Conservation (phyloP, 768 basidiomycete genomes). For the Cyclocybe aegerita region DNA sequence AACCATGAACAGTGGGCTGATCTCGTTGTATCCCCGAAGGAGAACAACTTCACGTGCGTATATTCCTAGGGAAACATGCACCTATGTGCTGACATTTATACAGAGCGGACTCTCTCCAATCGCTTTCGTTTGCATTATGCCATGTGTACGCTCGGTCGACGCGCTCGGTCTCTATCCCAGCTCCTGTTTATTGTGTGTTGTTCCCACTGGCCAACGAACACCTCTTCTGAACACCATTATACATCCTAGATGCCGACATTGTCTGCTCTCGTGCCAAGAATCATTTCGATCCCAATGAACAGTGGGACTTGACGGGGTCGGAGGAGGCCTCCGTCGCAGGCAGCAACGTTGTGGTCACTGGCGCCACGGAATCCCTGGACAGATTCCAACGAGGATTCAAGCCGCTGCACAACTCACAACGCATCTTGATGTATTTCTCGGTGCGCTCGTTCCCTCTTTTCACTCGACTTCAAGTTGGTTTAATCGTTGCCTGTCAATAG, state of each 20-base stretch:
- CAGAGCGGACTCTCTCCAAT: conserved; percentile 69
- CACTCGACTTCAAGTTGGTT: no score
- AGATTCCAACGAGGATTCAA: conserved; percentile 51
- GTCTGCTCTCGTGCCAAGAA: conserved; percentile 43
- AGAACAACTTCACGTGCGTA: conserved; percentile 58
- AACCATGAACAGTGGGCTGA: neutral
- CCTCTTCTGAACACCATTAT: neutral
- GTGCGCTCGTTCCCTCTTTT: conserved; percentile 18
- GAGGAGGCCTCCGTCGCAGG: conserved; percentile 32
- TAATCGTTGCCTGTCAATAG: neutral
- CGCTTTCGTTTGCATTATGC: conserved; percentile 62
- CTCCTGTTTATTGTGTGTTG: conserved; percentile 74
- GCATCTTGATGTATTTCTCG: conserved; percentile 40
- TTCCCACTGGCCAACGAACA: neutral
- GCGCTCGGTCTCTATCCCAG: conserved; percentile 80
- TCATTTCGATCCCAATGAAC: conserved; percentile 42
- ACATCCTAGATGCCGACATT: conserved; percentile 65
- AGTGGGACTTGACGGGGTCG: conserved; percentile 36
- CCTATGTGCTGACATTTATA: conserved; percentile 22
- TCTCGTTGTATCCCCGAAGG: conserved; percentile 21
- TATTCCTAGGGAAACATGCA: neutral
- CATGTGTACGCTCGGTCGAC: conserved; percentile 70
- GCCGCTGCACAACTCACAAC: conserved; percentile 34
- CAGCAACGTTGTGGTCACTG: conserved; percentile 20
- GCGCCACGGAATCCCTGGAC: conserved; percentile 35